A percentile compares a stretch with the other conserved stretches of the same genome.
Conservation (phyloP, 441 rosid species). For the Syzygium malaccense region DNA sequence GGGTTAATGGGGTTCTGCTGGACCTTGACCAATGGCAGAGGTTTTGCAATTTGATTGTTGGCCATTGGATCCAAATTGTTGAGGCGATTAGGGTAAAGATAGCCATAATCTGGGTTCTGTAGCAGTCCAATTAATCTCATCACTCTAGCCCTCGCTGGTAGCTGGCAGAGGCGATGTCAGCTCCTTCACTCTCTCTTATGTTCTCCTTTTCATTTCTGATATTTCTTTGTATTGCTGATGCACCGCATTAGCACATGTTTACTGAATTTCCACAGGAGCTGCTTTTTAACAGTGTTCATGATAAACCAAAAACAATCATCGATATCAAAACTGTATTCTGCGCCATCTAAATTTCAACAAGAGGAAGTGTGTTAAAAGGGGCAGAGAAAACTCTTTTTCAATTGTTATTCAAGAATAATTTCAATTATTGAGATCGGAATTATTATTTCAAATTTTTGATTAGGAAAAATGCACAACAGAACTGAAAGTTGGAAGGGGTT, state of each 20-base stretch:
- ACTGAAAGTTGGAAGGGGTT: not conserved
- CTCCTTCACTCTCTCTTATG: not conserved
- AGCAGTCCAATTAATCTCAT: not conserved
- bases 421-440: not conserved
- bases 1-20: not conserved
- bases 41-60: not conserved
- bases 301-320: too few species aligned
- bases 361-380: not conserved
- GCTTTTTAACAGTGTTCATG: too few species aligned
- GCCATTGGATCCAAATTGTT: not conserved
- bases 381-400: not conserved
- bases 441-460: not conserved
- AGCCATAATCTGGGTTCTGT: not conserved
- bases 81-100: not conserved
- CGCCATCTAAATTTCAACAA: not conserved
- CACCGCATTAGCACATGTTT: not conserved
- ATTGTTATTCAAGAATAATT: not conserved
- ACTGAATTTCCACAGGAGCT: not conserved
- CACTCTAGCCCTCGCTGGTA: not conserved
- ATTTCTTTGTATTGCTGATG: not conserved
- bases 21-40: not conserved
- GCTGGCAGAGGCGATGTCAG: not conserved
- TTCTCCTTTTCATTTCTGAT: not conserved
- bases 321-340: not conserved
- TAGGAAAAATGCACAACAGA: not conserved